phyloP scores from a whole-genome alignment of 495 filamentous ascomycete genomes.

The Xylaria longipes region DNA sequence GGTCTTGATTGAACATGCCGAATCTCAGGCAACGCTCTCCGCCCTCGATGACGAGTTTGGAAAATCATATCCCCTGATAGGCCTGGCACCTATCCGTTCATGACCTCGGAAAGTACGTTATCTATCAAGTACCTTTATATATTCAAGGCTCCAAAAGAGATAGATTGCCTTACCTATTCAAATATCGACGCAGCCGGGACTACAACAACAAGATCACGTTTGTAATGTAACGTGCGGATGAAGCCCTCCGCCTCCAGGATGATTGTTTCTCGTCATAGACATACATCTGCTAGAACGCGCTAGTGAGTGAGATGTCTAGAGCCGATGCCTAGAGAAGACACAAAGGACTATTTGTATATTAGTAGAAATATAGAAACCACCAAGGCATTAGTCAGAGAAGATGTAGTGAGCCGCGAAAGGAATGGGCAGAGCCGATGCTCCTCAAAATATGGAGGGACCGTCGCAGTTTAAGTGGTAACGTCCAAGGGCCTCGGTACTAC shows the following conservation, averaged over 20 bases:
- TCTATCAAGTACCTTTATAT: conserved; percentile 12
- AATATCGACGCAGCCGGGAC: conserved; percentile 13
- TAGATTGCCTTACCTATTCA: conserved; percentile 21
- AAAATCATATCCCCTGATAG: conserved; percentile 10
- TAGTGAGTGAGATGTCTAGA: too few species aligned
- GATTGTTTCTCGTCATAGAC: too few species aligned
- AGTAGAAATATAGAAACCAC: conserved; percentile 13
- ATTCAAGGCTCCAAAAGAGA: conserved; percentile 10
- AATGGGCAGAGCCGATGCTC: not conserved
- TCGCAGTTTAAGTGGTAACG: conserved; percentile 19
- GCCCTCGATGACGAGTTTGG: conserved; percentile 15
- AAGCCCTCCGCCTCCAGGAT: not conserved
- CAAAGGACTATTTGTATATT: too few species aligned
- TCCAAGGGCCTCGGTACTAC: conserved; percentile 6
- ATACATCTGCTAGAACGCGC: too few species aligned
- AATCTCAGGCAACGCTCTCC: not conserved
- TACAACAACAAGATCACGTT: conserved; percentile 3
- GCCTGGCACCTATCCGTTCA: conserved; percentile 23
- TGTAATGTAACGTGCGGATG: not conserved
- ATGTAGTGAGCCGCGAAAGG: not conserved
- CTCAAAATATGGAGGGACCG: conserved; percentile 4
- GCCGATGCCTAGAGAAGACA: too few species aligned
- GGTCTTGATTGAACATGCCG: not conserved
- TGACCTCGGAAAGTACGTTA: conserved; percentile 15
- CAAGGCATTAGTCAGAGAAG: conserved; percentile 13